These are phyloP conservation scores for Pythium rishiriense DNA, from an alignment of 352 stramenopile genomes.

Conservation along the genomic window DNA sequence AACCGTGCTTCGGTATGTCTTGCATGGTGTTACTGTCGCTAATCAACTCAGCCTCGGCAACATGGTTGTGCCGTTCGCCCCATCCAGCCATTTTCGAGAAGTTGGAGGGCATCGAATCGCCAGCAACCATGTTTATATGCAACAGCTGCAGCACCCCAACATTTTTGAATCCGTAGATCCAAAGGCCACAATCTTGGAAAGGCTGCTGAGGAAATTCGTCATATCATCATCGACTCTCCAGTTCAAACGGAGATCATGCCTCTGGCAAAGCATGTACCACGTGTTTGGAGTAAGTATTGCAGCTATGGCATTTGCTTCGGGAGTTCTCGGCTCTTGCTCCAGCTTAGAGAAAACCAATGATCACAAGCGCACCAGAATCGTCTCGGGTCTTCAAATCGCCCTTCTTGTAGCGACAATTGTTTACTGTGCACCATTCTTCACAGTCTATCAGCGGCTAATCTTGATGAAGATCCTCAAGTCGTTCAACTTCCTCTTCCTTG, in stretches of 20 bases:
- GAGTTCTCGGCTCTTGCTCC: not conserved
- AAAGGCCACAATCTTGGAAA: not conserved
- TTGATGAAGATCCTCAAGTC: constrained; percentile 15
- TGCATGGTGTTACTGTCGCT: not conserved
- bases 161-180: not conserved
- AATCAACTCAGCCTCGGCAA: not conserved
- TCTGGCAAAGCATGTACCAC: not conserved
- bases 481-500: constrained; percentile 29
- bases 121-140: not conserved
- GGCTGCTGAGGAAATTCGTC: not conserved
- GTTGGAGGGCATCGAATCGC: not conserved
- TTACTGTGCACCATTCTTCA: constrained; percentile 3
- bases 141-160: not conserved
- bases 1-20: not conserved
- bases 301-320: not conserved
- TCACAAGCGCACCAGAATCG: not conserved
- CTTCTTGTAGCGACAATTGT: not conserved
- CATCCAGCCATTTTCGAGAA: not conserved
- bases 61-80: not conserved
- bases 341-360: not conserved
- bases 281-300: not conserved
- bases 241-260: not conserved
- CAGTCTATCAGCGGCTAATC: constrained; percentile 23
- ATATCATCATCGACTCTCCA: not conserved
- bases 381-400: not conserved